A percentile compares a stretch with the other conserved stretches of the same genome.
Evolutionary conservation across 148 eudicot genomes (phyloP).

Genomic region (Spergularia marina): DNA sequence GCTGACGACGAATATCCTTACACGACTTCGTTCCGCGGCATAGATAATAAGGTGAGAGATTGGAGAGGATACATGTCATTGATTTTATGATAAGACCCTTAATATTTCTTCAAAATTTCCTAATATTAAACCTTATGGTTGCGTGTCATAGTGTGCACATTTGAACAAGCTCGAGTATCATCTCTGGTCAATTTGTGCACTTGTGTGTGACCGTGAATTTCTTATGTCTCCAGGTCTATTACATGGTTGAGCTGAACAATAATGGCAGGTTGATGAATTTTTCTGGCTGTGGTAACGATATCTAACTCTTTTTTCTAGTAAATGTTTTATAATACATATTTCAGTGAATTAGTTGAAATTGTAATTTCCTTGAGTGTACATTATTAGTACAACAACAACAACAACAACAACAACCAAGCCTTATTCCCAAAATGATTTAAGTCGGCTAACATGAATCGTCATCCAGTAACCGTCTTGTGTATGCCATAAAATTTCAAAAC

Average conservation of each 20-base stretch:
- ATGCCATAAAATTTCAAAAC: too few species aligned
- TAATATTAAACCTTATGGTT: not conserved
- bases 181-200: not conserved
- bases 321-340: slow-evolving; percentile 10
- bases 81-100: not conserved
- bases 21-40: slow-evolving; percentile 94
- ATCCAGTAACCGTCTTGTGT: too few species aligned
- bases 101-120: not conserved
- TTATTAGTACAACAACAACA: too few species aligned
- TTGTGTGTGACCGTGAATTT: slow-evolving; percentile 7
- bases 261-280: slow-evolving; percentile 68
- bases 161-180: not conserved
- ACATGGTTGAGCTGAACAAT: slow-evolving; percentile 69
- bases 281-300: slow-evolving; percentile 83
- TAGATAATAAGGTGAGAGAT: slow-evolving; percentile 83
- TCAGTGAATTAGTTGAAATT: not conserved
- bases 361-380: not conserved
- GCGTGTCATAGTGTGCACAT: not conserved
- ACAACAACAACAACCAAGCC: too few species aligned
- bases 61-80: slow-evolving; percentile 8
- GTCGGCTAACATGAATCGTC: too few species aligned
- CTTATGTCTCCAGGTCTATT: slow-evolving; percentile 61
- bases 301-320: slow-evolving; percentile 2
- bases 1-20: slow-evolving; percentile 90
- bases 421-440: too few species aligned